Evolutionary conservation across 1,284 basidiomycete genomes (phyloP).

Genomic region (Ustilago nuda): DNA sequence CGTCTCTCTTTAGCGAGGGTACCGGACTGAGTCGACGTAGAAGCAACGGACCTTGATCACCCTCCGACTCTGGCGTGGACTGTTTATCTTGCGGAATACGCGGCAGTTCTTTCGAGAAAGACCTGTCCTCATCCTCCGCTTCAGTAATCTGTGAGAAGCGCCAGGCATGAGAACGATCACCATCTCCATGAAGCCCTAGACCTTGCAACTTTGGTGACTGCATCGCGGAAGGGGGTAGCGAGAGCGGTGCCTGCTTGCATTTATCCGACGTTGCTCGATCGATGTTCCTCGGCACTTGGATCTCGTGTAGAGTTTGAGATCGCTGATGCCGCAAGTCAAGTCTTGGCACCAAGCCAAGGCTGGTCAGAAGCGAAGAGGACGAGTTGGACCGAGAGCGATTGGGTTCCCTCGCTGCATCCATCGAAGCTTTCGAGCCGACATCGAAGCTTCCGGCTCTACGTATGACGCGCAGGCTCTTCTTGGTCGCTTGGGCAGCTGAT

Average conservation of each 20-base stretch:
- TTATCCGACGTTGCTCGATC: background rate
- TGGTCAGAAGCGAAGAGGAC: conserved; percentile 33
- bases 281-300: background rate
- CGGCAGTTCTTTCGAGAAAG: conserved; percentile 37
- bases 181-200: conserved; percentile 22
- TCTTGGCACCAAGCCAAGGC: conserved; percentile 11
- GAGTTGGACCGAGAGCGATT: conserved; percentile 42
- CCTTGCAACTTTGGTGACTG: conserved; percentile 27
- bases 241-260: conserved; percentile 9
- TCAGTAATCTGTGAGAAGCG: conserved; percentile 51
- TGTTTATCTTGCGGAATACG: conserved; percentile 9
- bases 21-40: conserved; percentile 15
- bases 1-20: background rate
- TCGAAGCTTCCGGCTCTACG: conserved; percentile 49
- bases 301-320: conserved; percentile 30
- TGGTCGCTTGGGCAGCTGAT: conserved; percentile 38
- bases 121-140: conserved; percentile 43
- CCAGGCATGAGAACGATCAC: conserved; percentile 12
- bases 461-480: conserved; percentile 37
- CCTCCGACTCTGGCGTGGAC: conserved; percentile 17
- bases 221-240: conserved; percentile 16
- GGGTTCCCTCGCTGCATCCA: conserved; percentile 3
- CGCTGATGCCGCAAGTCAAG: conserved; percentile 30
- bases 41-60: conserved; percentile 22
- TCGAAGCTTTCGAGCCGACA: conserved; percentile 26